A percentile compares a stretch with the other conserved stretches of the same genome.
Evolutionary conservation across 495 filamentous ascomycete species (phyloP).

Genomic region (Diplogelasinospora grovesii): DNA sequence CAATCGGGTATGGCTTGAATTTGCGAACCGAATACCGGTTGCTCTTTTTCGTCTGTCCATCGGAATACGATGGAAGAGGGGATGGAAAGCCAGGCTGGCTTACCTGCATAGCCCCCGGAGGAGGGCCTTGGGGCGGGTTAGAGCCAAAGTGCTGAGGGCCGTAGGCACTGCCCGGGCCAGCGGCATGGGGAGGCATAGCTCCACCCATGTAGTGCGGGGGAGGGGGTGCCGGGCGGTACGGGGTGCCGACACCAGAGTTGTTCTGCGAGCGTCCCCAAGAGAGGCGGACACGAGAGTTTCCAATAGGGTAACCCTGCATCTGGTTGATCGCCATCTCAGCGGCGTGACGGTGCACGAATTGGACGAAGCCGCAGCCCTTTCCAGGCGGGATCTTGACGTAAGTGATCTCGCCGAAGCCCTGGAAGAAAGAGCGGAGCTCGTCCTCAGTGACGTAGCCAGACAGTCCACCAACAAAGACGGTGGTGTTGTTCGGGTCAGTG

Average conservation of each 20-base stretch:
- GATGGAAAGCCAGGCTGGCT: too few relatives aligned
- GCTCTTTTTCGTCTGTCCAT: too few relatives aligned
- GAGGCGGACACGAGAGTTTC: constrained; percentile 94
- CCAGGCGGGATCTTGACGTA: constrained; percentile 99
- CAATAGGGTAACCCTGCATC: constrained; percentile 99
- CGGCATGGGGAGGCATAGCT: constrained; percentile 22
- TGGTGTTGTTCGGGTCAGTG: constrained; percentile 99
- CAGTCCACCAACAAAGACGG: constrained; percentile 95
- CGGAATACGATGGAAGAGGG: too few relatives aligned
- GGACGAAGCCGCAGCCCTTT: constrained; percentile 98
- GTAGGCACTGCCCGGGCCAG: constrained; percentile 20
- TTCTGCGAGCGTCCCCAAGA: constrained; percentile 98
- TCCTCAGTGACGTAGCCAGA: constrained; percentile 99
- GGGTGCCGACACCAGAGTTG: constrained; percentile 97
- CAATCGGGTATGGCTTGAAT: too few relatives aligned
- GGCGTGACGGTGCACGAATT: constrained; percentile 98
- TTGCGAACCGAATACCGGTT: too few relatives aligned
- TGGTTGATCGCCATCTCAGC: constrained; percentile 99
- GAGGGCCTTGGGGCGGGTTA: constrained; percentile 23
- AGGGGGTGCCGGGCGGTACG: constrained; percentile 91
- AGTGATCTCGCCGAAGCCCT: constrained; percentile 98
- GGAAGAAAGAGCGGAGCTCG: constrained; percentile 98
- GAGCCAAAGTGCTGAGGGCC: constrained; percentile 19
- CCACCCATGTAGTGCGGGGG: constrained; percentile 62
- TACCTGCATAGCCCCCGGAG: constrained; percentile 23